These are phyloP conservation scores for Arachis monticola DNA, from an alignment of 331 rosid species.

Conservation along the genomic window DNA sequence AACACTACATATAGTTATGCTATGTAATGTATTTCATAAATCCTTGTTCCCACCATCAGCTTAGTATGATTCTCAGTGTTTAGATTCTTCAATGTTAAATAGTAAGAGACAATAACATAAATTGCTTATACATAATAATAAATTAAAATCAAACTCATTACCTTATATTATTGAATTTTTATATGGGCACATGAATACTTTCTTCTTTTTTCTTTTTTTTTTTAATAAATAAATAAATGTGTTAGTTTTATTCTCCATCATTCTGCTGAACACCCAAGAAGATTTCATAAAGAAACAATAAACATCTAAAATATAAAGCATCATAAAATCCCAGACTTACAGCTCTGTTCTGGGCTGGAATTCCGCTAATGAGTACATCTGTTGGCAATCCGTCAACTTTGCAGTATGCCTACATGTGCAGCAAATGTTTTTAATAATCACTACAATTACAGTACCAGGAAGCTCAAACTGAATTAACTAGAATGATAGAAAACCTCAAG, in stretches of 20 bases:
- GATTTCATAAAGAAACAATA: background rate
- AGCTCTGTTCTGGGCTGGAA: slow-evolving; percentile 87
- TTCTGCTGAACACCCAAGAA: background rate
- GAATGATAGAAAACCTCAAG: slow-evolving; percentile 63
- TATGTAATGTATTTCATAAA: too few relatives aligned
- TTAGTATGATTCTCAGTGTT: too few relatives aligned
- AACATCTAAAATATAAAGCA: background rate
- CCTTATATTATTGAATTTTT: background rate
- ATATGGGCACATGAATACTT: background rate
- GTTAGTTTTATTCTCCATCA: background rate
- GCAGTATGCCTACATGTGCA: slow-evolving; percentile 76
- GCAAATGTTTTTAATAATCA: background rate
- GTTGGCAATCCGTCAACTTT: slow-evolving; percentile 79
- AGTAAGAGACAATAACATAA: too few relatives aligned
- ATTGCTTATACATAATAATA: too few relatives aligned
- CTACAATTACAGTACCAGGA: slow-evolving; percentile 10
- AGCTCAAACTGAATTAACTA: background rate
- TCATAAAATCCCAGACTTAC: slow-evolving; percentile 54
- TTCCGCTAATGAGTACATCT: slow-evolving; percentile 72
- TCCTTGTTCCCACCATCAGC: too few relatives aligned
- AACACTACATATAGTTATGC: too few relatives aligned
- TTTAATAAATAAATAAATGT: background rate
- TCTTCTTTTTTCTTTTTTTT: too few relatives aligned
- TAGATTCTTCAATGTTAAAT: too few relatives aligned
- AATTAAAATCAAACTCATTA: too few relatives aligned